Evolutionary conservation across 2,329 filamentous ascomycete species (phyloP), one percentile per base, ranked within the genome.

Genomic region (Scedosporium minutisporum): DNA sequence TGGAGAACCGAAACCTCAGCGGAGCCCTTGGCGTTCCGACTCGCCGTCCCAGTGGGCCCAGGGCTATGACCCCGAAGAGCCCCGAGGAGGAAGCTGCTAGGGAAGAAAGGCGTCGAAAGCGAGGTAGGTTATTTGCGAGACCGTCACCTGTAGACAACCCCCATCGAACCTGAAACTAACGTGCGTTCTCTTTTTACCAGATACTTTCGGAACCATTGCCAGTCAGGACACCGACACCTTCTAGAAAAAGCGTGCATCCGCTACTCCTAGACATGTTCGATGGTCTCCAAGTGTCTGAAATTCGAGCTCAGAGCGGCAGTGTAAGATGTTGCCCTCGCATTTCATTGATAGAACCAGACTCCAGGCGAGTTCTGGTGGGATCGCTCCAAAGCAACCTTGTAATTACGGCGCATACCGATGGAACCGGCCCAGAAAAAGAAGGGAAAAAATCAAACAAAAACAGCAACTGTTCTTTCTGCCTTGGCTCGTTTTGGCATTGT

Each of bases 1-100:
- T 77, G 18, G 83, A 85, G 73, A 85, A 85, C 70, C 77, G 79
- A 60, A 86, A 85, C 67, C 71, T 86, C 48, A 85, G 77, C 68
- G 77, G 76, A 16, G 82, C 80, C 6, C 75, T 82, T 5, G 80
- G 79, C 6, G 75, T 80, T 3, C 81, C 81, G n/a, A 71, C 76
- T 7, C 76, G 83, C 58, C 73, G 82, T 63, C 83, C 83, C 25
- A 85, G 81, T 61, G 83, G 83, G 23, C 83, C 83, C 14, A 73
- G 83, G 65, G 82, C 83, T 18, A 86, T 86, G 83, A 86, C 83
- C 4, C 83, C 83, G 0, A 83, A 78, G 71, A 81, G 77, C 63
- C 75, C 76, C 0, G 75, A 79, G 57, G 77, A 80, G 51, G 80
- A 79, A 63, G 75, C 74, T 21, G 75, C 75, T 7, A 73, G 73